phyloP scores from a whole-genome alignment of 495 filamentous ascomycete species.

The Aspergillus nidulans region DNA sequence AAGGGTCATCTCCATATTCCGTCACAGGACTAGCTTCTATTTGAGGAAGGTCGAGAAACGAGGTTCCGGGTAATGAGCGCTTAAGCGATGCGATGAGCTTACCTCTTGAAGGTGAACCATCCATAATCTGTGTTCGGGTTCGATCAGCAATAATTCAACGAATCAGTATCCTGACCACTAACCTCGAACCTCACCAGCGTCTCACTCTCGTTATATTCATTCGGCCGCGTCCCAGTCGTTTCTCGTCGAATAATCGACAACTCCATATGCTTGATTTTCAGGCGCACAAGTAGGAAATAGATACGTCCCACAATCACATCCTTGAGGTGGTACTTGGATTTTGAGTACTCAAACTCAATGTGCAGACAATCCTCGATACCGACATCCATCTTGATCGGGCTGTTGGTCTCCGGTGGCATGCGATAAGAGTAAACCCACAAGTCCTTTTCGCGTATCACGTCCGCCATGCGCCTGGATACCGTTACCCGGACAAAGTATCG shows the following conservation, averaged over 20 bases:
- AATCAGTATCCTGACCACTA: slow-evolving; percentile 22
- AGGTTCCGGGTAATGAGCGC: not conserved
- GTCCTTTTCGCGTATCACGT: slow-evolving; percentile 98
- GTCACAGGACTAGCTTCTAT: not conserved
- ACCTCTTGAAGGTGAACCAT: slow-evolving; percentile 92
- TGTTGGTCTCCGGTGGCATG: slow-evolving; percentile 97
- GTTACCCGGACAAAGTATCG: slow-evolving; percentile 98
- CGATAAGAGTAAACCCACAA: slow-evolving; percentile 99
- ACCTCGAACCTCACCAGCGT: slow-evolving; percentile 97
- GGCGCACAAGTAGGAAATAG: slow-evolving; percentile 94
- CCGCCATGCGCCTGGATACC: slow-evolving; percentile 92
- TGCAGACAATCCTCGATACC: slow-evolving; percentile 99
- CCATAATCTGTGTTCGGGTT: slow-evolving; percentile 73
- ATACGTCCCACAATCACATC: slow-evolving; percentile 99
- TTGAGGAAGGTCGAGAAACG: no score
- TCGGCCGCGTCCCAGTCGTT: slow-evolving; percentile 96
- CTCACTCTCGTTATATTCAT: slow-evolving; percentile 99
- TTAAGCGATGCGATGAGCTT: slow-evolving; percentile 15
- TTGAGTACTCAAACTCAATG: slow-evolving; percentile 99
- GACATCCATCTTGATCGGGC: slow-evolving; percentile 99
- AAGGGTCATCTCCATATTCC: not conserved
- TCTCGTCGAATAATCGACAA: slow-evolving; percentile 95
- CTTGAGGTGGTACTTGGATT: slow-evolving; percentile 98
- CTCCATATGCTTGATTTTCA: slow-evolving; percentile 99
- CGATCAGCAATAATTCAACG: slow-evolving; percentile 16